Percentiles rank a stretch among this genome's conserved stretches.
phyloP scores from a whole-genome alignment of 805 yeast species.

The Candida caryicola region DNA sequence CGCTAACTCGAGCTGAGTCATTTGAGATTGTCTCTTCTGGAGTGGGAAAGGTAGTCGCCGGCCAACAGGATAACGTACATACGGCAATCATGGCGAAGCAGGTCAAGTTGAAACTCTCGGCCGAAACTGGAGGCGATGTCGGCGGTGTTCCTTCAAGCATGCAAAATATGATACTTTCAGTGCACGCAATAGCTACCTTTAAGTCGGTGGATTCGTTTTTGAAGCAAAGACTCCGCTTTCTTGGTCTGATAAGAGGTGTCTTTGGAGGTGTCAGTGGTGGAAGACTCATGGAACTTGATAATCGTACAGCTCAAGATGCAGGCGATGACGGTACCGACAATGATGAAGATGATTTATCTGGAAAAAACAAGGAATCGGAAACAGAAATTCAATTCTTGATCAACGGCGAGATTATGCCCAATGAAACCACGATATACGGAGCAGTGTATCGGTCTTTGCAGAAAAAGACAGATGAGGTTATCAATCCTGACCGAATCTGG shows the following conservation, averaged over 20 bases:
- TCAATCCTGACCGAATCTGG: constrained; percentile 59
- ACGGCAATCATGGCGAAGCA: constrained; percentile 70
- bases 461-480: constrained; percentile 31
- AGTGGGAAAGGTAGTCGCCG: constrained; percentile 4
- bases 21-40: constrained; percentile 62
- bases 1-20: constrained; percentile 68
- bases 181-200: constrained; percentile 62
- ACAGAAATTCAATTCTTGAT: constrained; percentile 52
- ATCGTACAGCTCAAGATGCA: too few relatives aligned
- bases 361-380: constrained; percentile 14
- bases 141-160: constrained; percentile 20
- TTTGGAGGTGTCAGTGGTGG: constrained; percentile 11
- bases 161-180: constrained; percentile 42
- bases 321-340: too few relatives aligned
- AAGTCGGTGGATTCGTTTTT: constrained; percentile 49
- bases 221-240: constrained; percentile 36
- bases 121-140: constrained; percentile 10
- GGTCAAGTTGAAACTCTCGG: constrained; percentile 51
- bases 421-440: constrained; percentile 72
- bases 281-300: constrained; percentile 5
- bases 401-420: constrained; percentile 56
- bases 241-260: constrained; percentile 15
- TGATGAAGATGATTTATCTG: constrained; percentile 12
- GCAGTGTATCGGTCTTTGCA: constrained; percentile 58
- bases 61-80: constrained; percentile 26